phyloP scores from a whole-genome alignment of 73 alveolate species.

The Paramecium sexaurelia region DNA sequence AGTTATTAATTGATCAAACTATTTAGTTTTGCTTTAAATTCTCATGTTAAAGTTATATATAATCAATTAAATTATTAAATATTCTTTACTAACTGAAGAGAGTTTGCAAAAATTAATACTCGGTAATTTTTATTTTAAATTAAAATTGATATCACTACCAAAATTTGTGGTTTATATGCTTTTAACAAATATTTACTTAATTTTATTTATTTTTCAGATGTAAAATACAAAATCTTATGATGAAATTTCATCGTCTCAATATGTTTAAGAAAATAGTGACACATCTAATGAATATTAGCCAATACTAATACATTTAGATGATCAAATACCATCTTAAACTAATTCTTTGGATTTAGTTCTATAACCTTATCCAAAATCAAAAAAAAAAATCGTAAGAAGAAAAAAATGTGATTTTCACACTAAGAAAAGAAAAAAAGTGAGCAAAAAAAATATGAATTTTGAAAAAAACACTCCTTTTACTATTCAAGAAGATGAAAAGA shows the following conservation, averaged over 20 bases:
- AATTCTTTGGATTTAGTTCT: background rate
- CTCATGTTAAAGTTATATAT: background rate
- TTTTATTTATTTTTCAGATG: background rate
- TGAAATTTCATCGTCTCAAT: background rate
- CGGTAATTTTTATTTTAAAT: background rate
- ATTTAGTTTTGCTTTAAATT: too few species aligned
- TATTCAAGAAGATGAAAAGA: background rate
- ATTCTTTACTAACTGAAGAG: background rate
- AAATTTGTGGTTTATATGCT: background rate
- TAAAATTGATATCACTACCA: background rate
- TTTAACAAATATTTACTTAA: background rate
- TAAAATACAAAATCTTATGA: background rate
- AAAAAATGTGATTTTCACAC: slow-evolving; percentile 18
- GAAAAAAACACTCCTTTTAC: background rate
- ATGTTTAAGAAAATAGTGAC: background rate
- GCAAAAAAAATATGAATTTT: background rate
- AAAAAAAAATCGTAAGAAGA: background rate
- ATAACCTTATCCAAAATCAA: background rate
- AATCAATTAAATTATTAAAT: background rate
- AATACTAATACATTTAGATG: background rate
- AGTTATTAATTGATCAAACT: background rate
- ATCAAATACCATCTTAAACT: background rate
- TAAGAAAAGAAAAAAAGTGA: background rate
- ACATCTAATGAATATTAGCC: background rate
- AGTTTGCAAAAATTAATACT: background rate